These are phyloP conservation scores for Xylaria digitata DNA, from an alignment of 2,329 filamentous ascomycete genomes.

Conservation along the genomic window DNA sequence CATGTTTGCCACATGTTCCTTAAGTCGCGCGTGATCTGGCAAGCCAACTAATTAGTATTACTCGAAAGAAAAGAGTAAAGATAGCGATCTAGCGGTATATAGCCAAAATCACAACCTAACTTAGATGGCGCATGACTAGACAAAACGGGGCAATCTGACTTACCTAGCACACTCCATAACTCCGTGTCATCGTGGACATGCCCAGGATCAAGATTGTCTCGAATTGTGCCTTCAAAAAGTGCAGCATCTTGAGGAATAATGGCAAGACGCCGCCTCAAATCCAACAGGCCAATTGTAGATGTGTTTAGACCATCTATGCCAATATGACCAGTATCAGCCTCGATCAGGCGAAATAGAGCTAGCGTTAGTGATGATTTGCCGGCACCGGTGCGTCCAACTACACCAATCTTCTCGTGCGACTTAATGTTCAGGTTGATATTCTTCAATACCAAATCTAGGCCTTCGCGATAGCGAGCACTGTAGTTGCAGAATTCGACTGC, in stretches of 20 bases:
- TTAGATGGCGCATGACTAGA: conserved; percentile 37
- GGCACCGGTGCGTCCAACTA: conserved; percentile 94
- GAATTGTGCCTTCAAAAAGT: conserved; percentile 90
- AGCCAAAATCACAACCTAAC: conserved; percentile 12
- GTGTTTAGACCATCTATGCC: conserved; percentile 92
- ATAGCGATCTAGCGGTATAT: conserved; percentile 11
- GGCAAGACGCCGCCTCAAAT: conserved; percentile 87
- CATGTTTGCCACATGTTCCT: conserved; percentile 89
- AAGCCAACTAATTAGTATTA: conserved; percentile 54
- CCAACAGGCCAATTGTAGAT: conserved; percentile 87
- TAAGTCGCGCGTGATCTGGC: conserved; percentile 89
- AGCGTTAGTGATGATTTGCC: conserved; percentile 96
- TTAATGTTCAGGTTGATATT: conserved; percentile 93
- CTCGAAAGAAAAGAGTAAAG: conserved; percentile 36
- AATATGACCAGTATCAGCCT: conserved; percentile 83
- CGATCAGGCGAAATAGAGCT: conserved; percentile 94
- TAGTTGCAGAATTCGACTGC: conserved; percentile 92
- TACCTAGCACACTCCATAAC: conserved; percentile 93
- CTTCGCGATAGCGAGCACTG: conserved; percentile 91
- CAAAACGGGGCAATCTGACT: conserved; percentile 53
- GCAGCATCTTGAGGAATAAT: conserved; percentile 99
- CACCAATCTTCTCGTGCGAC: conserved; percentile 96
- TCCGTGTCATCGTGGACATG: conserved; percentile 97
- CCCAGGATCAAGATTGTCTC: conserved; percentile 95
- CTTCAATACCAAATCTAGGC: conserved; percentile 91